Base-by-base conservation (phyloP, 768 basidiomycete genomes). In the Sarcomyxa edulis region DNA sequence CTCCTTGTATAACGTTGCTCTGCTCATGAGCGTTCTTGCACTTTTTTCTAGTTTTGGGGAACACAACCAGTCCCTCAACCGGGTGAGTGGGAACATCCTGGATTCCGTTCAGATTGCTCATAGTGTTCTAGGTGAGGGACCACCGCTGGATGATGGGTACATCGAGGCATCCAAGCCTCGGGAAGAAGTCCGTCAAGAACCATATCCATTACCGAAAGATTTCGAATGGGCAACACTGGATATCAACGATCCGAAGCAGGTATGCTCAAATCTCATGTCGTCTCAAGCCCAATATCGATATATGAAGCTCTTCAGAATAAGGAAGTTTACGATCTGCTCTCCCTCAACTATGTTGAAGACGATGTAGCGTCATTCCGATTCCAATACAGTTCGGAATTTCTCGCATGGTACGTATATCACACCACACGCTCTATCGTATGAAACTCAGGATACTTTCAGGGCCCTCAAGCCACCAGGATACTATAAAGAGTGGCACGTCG, bases 31-130 rank as follows among this genome's bases (percentile, higher is more conserved):
- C 4, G 10, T 15, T 21, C 18, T n/a, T 35, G 12, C 16, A 34
- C 26, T 32, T 22, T 16, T 48, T 27, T 40, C 8, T 51, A 91
- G 93, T 99, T 99, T 64, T 98, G 96, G 96, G 78, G 70, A 23
- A 98, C 95, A 5, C 96, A 99, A 59, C 96, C 96, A 3, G 96
- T 99, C 6, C 87, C 91, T n/a, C 90, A 93, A 53, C 61, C 78
- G 39, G 86, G 87, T 81, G 52, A 49, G 59, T n/a, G 18, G 11
- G 6, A 9, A 21, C 10, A 19, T 10, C 27, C 8, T 15, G 18
- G 10, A 24, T 32, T 6, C 24, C 6, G 5, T 12, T 28, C 26
- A 2, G 19, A 18, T 18, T 32, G 4, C 26, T 20, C 24, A 12
- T 19, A 14, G 12, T 7, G 11, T 12, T 44, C 12, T 35, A 90